These are phyloP conservation scores for Colletotrichum lini DNA, from an alignment of 2,329 filamentous ascomycete genomes.

Conservation along the genomic window DNA sequence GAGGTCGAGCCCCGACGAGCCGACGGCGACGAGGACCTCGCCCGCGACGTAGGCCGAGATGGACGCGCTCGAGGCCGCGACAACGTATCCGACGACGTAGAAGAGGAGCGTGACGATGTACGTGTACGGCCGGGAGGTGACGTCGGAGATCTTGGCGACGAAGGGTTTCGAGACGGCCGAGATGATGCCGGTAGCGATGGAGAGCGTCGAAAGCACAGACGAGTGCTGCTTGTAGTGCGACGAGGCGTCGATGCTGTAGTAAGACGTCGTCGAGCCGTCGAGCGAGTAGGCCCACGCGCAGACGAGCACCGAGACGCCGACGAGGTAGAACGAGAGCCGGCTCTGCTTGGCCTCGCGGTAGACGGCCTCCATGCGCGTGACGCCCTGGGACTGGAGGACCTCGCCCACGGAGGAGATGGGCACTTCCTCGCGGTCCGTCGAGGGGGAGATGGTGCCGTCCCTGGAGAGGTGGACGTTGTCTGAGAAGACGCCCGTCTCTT, in stretches of 20 bases:
- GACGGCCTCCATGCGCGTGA: constrained; percentile 51
- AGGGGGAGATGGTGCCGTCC: constrained; percentile 10
- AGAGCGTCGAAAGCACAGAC: constrained; percentile 48
- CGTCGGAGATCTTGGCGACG: constrained; percentile 73
- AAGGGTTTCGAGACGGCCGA: constrained; percentile 71
- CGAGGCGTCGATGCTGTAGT: constrained; percentile 50
- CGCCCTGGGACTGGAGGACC: constrained; percentile 45
- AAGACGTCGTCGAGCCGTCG: constrained; percentile 49
- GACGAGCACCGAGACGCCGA: constrained; percentile 49
- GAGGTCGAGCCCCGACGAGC: constrained; percentile 71
- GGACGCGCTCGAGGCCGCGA: constrained; percentile 68
- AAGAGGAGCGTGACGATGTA: constrained; percentile 68
- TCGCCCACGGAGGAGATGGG: constrained; percentile 4
- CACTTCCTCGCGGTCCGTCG: constrained; percentile 2
- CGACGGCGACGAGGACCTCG: constrained; percentile 72
- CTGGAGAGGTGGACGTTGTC: neutral
- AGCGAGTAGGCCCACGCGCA: constrained; percentile 52
- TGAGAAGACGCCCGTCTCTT: constrained; percentile 13
- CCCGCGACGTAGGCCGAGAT: constrained; percentile 67
- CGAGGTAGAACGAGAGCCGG: constrained; percentile 47
- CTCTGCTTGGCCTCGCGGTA: constrained; percentile 48
- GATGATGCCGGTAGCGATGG: constrained; percentile 54
- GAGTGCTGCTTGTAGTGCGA: constrained; percentile 50
- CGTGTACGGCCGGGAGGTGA: constrained; percentile 74
- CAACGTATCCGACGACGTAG: constrained; percentile 70